These are phyloP conservation scores for Populus alba DNA, from an alignment of 345 rosid species.

Conservation along the genomic window DNA sequence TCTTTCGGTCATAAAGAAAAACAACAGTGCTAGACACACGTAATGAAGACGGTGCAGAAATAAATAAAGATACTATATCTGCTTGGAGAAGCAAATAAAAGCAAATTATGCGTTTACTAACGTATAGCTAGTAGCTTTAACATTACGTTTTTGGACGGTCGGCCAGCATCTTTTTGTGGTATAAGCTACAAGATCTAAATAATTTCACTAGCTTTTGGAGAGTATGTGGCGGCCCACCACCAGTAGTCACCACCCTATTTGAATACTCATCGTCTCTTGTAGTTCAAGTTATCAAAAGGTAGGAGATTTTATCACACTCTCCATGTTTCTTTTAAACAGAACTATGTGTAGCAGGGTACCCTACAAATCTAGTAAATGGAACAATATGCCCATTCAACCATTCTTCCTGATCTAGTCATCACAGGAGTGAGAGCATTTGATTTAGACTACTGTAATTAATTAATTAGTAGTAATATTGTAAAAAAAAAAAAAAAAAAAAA, in stretches of 20 bases:
- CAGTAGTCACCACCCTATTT: background rate
- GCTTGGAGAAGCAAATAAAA: conserved; percentile 2
- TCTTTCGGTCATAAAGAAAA: conserved; percentile 18
- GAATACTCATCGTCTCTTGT: background rate
- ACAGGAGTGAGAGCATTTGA: background rate
- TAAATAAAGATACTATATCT: conserved; percentile 12
- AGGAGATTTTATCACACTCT: background rate
- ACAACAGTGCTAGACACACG: background rate
- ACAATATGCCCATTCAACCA: background rate
- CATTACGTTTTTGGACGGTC: background rate
- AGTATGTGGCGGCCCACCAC: background rate
- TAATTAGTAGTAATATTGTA: background rate
- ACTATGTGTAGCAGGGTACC: background rate
- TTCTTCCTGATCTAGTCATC: background rate
- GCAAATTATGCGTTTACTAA: background rate
- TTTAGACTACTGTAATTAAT: background rate
- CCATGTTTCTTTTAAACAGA: background rate
- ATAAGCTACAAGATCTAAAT: background rate
- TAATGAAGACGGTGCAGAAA: conserved; percentile 19
- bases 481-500: no score
- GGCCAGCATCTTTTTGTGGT: background rate
- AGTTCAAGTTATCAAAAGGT: background rate
- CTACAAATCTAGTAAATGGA: background rate
- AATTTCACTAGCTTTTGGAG: background rate
- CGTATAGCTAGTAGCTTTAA: background rate